Conservation (phyloP, 1,139 yeast genomes). For the Hemisphaericaspora subhashii region DNA sequence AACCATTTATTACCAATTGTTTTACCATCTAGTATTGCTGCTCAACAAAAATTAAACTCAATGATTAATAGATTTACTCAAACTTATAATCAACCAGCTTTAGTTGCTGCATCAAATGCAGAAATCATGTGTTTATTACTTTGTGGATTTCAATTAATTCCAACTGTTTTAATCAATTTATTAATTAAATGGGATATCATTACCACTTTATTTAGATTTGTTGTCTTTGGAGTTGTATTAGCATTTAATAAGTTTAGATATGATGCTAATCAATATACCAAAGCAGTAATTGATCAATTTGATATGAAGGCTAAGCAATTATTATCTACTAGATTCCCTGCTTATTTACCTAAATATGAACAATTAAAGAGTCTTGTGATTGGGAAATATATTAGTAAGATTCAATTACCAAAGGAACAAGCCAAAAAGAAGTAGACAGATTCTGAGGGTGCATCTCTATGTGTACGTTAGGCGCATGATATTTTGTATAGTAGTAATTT, state of each 20-base stretch:
- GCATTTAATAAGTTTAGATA: conserved; percentile 48
- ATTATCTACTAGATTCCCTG: conserved; percentile 13
- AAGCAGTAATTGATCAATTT: conserved; percentile 37
- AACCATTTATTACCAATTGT: conserved; percentile 24
- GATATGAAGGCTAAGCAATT: conserved; percentile 34
- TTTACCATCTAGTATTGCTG: conserved; percentile 18
- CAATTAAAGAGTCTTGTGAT: conserved; percentile 2
- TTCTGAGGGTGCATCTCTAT: neutral
- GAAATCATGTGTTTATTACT: conserved; percentile 31
- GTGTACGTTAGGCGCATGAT: neutral
- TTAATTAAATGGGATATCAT: conserved; percentile 22
- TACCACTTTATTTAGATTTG: conserved; percentile 18
- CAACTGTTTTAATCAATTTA: conserved; percentile 18
- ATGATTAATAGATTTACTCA: conserved; percentile 36
- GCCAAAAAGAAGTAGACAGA: conserved; percentile 3
- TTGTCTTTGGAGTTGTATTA: conserved; percentile 30
- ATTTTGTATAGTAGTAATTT: neutral
- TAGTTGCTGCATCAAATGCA: conserved; percentile 46
- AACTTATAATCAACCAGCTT: conserved; percentile 45
- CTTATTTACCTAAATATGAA: conserved; percentile 2
- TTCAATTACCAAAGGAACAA: conserved; percentile 7
- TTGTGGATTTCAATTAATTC: conserved; percentile 13
- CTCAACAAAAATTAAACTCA: conserved; percentile 24
- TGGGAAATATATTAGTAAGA: conserved; percentile 4
- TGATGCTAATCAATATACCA: conserved; percentile 43